Base-by-base conservation (phyloP, 768 basidiomycete species). In the Galerina marginata region DNA sequence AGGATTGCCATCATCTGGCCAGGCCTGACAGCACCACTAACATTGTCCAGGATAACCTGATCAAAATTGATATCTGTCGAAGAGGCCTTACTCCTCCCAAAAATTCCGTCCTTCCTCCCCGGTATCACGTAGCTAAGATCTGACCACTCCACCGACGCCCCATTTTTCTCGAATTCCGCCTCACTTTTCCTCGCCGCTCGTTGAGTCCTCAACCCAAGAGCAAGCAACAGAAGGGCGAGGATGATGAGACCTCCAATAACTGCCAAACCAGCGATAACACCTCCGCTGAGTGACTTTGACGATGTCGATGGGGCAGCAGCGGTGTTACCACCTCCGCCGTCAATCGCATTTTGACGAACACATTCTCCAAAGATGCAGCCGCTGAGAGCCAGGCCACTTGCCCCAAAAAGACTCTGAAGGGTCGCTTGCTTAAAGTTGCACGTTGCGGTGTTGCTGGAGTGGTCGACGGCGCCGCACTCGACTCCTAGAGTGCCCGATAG, bases 1-100 rank as follows among this genome's bases (percentile, higher is more conserved):
- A 98, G 83, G 56, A 97, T 86, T n/a, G 92, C 92, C 83, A 94
- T 88, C 79, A 97, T 87, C 61, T 91, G 85, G 9, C 96, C 95
- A 0, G 93, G 86, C 2, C 78, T 75, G n/a, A 96, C 85, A 9
- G 74, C 72, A 0, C 95, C 96, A 49, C 75, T 85, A 33, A 95
- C 81, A 42, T 77, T 77, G 67, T 93, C 87, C 42, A 98, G 77
- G 14, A 97, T 81, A 39, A 84, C 78, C 67, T 89, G 86, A 50
- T 87, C 86, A 60, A 83, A 77, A 59, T 76, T 76, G 47, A 63
- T 36, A 33, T 65, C 64, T 25, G 14, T 57, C 14, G 60, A 53
- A 29, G 58, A 58, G 26, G 48, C 58, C 45, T 59, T 66, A n/a
- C 61, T 62, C 51, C 42, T 65, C 29, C 64, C 50, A 26, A 71